Percentiles rank a stretch among this genome's conserved stretches.
These are phyloP conservation scores for Peronospora destructor DNA, from an alignment of 352 stramenopile genomes.

Conservation along the genomic window DNA sequence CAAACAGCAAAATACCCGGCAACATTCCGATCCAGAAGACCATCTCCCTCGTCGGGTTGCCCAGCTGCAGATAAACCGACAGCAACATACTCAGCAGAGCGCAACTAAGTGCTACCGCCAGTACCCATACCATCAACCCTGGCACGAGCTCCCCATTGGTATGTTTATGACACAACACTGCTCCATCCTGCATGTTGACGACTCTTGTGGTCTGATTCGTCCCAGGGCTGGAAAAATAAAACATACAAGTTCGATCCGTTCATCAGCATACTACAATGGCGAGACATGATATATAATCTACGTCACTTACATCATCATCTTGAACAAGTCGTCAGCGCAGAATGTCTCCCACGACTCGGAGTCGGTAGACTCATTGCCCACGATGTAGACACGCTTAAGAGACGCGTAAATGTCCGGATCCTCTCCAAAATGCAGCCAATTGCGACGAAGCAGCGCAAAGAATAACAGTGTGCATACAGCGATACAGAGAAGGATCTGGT, in stretches of 20 bases:
- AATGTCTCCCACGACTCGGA: slow-evolving; percentile 49
- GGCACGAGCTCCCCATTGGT: slow-evolving; percentile 23
- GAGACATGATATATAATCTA: background rate
- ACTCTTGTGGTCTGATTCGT: slow-evolving; percentile 26
- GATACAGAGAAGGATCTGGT: slow-evolving; percentile 72
- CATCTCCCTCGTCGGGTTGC: slow-evolving; percentile 46
- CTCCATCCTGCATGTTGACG: slow-evolving; percentile 27
- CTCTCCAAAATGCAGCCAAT: slow-evolving; percentile 54
- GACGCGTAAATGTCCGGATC: slow-evolving; percentile 44
- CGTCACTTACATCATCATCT: slow-evolving; percentile 14
- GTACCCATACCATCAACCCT: slow-evolving; percentile 35
- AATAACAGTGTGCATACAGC: slow-evolving; percentile 49
- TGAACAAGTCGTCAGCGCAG: slow-evolving; percentile 33
- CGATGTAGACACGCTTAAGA: slow-evolving; percentile 46
- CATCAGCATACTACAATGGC: background rate
- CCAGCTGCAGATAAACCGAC: slow-evolving; percentile 62
- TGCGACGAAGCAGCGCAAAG: slow-evolving; percentile 48
- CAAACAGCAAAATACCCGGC: slow-evolving; percentile 45
- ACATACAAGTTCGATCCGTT: background rate
- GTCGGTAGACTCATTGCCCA: slow-evolving; percentile 28
- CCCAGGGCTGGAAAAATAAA: slow-evolving; percentile 14
- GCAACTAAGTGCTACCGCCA: slow-evolving; percentile 42
- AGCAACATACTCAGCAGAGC: slow-evolving; percentile 36
- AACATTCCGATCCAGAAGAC: slow-evolving; percentile 55
- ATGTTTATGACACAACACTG: slow-evolving; percentile 33